A percentile compares a stretch with the other conserved stretches of the same genome.
phyloP scores from a whole-genome alignment of 768 basidiomycete genomes.

The Leccinum arenicola region DNA sequence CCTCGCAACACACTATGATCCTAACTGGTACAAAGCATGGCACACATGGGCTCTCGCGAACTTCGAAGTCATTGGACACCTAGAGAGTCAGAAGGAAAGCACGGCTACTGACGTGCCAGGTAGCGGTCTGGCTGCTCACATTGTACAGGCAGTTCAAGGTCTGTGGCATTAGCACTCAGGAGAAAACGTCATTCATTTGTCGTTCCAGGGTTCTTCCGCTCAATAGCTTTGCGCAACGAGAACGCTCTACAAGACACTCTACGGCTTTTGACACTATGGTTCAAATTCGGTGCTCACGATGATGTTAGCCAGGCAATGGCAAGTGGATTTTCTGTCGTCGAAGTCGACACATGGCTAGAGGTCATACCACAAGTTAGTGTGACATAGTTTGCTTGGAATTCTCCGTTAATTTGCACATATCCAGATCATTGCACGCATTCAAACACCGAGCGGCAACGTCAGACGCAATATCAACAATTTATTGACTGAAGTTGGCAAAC shows the following conservation, averaged over 20 bases:
- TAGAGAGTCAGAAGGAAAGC: conserved; percentile 65
- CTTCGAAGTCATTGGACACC: conserved; percentile 84
- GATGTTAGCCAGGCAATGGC: conserved; percentile 89
- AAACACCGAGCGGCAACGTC: conserved; percentile 87
- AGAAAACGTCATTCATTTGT: conserved; percentile 12
- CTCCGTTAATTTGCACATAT: not conserved
- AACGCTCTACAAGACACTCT: conserved; percentile 95
- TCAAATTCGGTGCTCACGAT: conserved; percentile 90
- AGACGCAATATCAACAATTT: conserved; percentile 86
- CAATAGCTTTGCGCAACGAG: conserved; percentile 84
- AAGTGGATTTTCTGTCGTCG: conserved; percentile 82
- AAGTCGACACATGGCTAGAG: conserved; percentile 97
- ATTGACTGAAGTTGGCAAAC: conserved; percentile 88
- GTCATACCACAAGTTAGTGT: conserved; percentile 89
- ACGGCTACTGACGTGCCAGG: conserved; percentile 57
- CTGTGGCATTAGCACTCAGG: not conserved
- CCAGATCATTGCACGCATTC: conserved; percentile 97
- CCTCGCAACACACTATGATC: conserved; percentile 87
- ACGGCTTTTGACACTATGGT: conserved; percentile 93
- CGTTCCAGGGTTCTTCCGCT: conserved; percentile 85
- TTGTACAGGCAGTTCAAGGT: conserved; percentile 94
- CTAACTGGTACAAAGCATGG: conserved; percentile 99
- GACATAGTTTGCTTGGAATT: not conserved
- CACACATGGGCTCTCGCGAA: conserved; percentile 98
- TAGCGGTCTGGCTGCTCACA: conserved; percentile 70